phyloP scores from a whole-genome alignment of 108 stramenopile species.

The Chaetoceros muelleri region DNA sequence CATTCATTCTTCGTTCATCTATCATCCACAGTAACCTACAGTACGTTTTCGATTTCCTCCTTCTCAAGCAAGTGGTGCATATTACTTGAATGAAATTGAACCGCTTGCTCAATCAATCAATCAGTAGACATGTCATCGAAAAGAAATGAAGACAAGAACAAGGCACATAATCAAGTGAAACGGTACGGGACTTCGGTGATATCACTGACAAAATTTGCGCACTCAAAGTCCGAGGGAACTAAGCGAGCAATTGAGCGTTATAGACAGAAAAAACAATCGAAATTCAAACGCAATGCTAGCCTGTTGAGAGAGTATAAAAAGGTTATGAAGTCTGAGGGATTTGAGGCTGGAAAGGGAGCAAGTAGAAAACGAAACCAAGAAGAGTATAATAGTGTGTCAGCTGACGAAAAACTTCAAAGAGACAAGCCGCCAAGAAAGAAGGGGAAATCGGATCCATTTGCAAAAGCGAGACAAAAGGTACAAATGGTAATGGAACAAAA shows the following conservation, averaged over 20 bases:
- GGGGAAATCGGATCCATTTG: slow-evolving; percentile 29
- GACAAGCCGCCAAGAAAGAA: slow-evolving; percentile 14
- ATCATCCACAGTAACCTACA: no score
- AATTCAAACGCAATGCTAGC: slow-evolving; percentile 45
- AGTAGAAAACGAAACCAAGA: slow-evolving; percentile 38
- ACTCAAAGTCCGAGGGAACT: slow-evolving; percentile 24
- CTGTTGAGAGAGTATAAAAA: slow-evolving; percentile 44
- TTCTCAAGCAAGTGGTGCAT: no score
- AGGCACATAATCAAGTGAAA: slow-evolving; percentile 28
- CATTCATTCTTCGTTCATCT: no score
- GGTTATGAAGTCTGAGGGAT: slow-evolving; percentile 61
- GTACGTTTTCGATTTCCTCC: no score
- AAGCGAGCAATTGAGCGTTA: slow-evolving; percentile 52
- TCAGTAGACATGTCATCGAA: no score
- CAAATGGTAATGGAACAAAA: slow-evolving; percentile 17
- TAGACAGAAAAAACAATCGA: slow-evolving; percentile 43
- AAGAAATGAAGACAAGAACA: no score
- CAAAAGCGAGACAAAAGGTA: slow-evolving; percentile 30
- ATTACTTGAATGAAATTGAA: no score
- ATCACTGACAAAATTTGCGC: slow-evolving; percentile 9
- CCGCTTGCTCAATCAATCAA: no score
- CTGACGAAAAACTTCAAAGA: background rate
- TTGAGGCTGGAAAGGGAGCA: slow-evolving; percentile 56
- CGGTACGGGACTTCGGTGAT: slow-evolving; percentile 14
- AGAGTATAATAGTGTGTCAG: background rate